Conservation (phyloP, 1,284 basidiomycete genomes). For the Salmacisia buchloeana region DNA sequence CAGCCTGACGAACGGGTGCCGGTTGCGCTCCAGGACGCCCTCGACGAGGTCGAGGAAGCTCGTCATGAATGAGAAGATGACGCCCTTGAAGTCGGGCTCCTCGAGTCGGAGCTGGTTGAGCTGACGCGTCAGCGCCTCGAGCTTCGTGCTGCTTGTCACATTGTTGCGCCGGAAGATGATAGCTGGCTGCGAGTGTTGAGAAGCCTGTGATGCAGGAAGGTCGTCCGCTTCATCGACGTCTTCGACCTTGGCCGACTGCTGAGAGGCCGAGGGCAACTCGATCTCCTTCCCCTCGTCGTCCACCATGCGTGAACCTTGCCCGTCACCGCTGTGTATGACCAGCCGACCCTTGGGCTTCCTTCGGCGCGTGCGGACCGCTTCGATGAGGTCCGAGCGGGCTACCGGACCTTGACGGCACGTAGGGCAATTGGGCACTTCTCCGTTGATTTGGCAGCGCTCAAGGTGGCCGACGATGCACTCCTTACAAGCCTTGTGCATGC, state of each 20-base stretch:
- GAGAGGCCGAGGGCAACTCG: conserved; percentile 50
- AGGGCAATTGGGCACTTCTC: conserved; percentile 57
- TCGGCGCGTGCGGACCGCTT: conserved; percentile 52
- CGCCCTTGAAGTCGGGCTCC: conserved; percentile 51
- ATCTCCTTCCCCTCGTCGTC: conserved; percentile 3
- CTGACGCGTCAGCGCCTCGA: conserved; percentile 67
- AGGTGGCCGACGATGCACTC: conserved; percentile 71
- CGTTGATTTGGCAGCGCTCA: conserved; percentile 62
- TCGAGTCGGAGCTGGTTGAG: conserved; percentile 60
- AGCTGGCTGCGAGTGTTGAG: conserved; percentile 50
- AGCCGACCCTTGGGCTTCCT: background rate
- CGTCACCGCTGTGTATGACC: conserved; percentile 38
- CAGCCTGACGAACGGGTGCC: conserved; percentile 54
- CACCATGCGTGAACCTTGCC: background rate
- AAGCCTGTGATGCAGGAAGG: background rate
- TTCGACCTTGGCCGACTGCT: conserved; percentile 31
- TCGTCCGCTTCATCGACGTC: conserved; percentile 10
- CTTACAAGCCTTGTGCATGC: conserved; percentile 60
- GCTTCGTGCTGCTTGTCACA: conserved; percentile 79
- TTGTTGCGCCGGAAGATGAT: conserved; percentile 69
- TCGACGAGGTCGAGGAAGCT: conserved; percentile 50
- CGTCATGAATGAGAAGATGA: conserved; percentile 53
- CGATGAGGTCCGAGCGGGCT: conserved; percentile 60
- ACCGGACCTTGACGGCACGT: conserved; percentile 42
- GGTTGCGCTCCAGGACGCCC: conserved; percentile 25